Evolutionary conservation across 2,329 filamentous ascomycete species (phyloP), one percentile per base, ranked within the genome.

Genomic region (Moelleriella libera): DNA sequence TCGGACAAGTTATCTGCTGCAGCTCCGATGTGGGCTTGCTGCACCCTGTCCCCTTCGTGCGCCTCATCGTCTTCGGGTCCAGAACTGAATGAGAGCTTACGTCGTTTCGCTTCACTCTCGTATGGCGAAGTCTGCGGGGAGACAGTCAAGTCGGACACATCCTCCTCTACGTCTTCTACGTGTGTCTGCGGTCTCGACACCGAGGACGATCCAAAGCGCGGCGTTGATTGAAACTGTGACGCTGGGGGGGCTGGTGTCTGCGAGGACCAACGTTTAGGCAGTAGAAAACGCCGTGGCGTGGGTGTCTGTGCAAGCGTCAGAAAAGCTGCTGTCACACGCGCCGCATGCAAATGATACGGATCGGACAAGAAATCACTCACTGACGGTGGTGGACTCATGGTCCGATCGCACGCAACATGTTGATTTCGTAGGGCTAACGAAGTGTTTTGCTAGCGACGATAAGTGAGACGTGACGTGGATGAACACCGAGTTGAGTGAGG

Each of bases 261-360:
- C 30, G 61, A 61, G 5, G 60, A 57, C n/a, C 60, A 55, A 11
- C 57, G 55, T 31, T 63, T 66, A 12, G 34, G 34, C 6, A 64
- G 57, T 47, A 68, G 55, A 48, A 69, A 68, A 5, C 63, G 60
- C 50, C 64, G 59, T 21, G 66, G 64, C 6, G 63, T 60, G 5
- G 66, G 63, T 34, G 67, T 68, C 66, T 68, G 43, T n/a, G 28
- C 41, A 11, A 30, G 31, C 45, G 30, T 14, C 6, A 28, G 8
- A n/a, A 29, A 30, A 9, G 9, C 8, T 31, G 14, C 14, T 29
- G 30, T n/a, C 7, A 34, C 34, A 41, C 34, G 34, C 11, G 14
- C 7, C 44, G 10, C 5, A n/a, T 5, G 14, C 12, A 40, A n/a
- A 30, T 6, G 12, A 7, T 32, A 30, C 21, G 37, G 40, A 30